These are phyloP conservation scores for Mycena venus DNA, from an alignment of 768 basidiomycete species.

Conservation along the genomic window DNA sequence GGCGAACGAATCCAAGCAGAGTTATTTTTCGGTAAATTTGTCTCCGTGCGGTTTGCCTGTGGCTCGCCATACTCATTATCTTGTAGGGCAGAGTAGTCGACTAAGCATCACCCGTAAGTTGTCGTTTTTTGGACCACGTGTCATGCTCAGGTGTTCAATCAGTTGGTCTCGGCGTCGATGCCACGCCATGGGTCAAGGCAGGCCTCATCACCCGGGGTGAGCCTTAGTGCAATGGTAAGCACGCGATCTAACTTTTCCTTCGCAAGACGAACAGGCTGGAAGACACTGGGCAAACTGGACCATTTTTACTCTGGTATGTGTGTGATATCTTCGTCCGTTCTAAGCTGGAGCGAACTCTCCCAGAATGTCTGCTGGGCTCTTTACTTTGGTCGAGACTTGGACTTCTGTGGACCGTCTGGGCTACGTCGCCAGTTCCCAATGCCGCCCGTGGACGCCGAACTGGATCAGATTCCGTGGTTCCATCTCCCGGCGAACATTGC, in stretches of 20 bases:
- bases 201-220: constrained; percentile 54
- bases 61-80: background rate
- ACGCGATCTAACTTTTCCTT: no score
- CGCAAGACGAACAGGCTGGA: constrained; percentile 50
- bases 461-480: constrained; percentile 48
- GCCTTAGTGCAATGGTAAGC: no score
- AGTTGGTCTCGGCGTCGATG: constrained; percentile 59
- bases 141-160: background rate
- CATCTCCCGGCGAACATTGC: constrained; percentile 45
- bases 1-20: constrained; percentile 35
- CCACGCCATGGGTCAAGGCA: constrained; percentile 52
- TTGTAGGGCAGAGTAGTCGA: constrained; percentile 16
- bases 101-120: constrained; percentile 23
- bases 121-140: no score
- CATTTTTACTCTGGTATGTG: constrained; percentile 45
- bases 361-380: constrained; percentile 59
- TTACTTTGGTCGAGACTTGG: constrained; percentile 59
- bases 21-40: constrained; percentile 27
- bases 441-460: constrained; percentile 48
- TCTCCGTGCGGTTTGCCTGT: no score
- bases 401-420: constrained; percentile 44
- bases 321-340: no score
- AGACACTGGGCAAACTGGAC: constrained; percentile 59
- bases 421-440: constrained; percentile 42
- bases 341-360: background rate